Base-by-base conservation (phyloP, 192 early-diverging fungal genomes). In the Neocallimastix lanati region DNA sequence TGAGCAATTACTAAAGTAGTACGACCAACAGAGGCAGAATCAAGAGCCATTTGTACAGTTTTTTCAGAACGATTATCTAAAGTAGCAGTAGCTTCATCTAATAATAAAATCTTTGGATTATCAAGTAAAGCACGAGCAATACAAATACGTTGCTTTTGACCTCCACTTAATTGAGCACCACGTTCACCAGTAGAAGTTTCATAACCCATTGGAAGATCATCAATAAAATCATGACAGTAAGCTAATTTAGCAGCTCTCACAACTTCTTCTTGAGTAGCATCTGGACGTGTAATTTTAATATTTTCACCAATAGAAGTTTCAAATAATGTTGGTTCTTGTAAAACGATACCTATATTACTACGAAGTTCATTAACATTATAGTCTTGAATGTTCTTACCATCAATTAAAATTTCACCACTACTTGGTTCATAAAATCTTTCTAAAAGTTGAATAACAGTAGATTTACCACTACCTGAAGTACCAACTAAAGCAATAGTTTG, bases 111-210 rank as follows among this genome's bases (percentile, higher is more conserved):
- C 25, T 67, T 67, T 67, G 50, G 50, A 67, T 67, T 67, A 67
- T n/a, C 50, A n/a, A 79, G 28, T n/a, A 79, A 77, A 11, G 80
- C 80, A 28, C 80, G 36, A 18, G 80, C 80, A 77, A 81, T 36
- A 29, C 78, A 78, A 76, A 81, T 80, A 29, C 81, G 78, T 58
- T 81, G 80, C 78, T 80, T 80, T 35, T 81, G 79, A 14, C 81
- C 81, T 25, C 81, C 81, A 80, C 81, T 81, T 29, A 81, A 29
- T 28, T 29, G 28, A 13, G 27, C 79, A 29, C 81, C 81, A 30
- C 78, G 84, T 82, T 95, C 94, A 83, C 96, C 96, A 38, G 96
- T 93, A 27, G 84, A 81, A 16, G 95, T 96, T 76, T 94, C 89
- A 82, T 94, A 95, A 28, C 90, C 90, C 29, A 93, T 82, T 12